A percentile compares a stretch with the other conserved stretches of the same genome.
Conservation (phyloP, 768 basidiomycete species). For the Hericium erinaceus region DNA sequence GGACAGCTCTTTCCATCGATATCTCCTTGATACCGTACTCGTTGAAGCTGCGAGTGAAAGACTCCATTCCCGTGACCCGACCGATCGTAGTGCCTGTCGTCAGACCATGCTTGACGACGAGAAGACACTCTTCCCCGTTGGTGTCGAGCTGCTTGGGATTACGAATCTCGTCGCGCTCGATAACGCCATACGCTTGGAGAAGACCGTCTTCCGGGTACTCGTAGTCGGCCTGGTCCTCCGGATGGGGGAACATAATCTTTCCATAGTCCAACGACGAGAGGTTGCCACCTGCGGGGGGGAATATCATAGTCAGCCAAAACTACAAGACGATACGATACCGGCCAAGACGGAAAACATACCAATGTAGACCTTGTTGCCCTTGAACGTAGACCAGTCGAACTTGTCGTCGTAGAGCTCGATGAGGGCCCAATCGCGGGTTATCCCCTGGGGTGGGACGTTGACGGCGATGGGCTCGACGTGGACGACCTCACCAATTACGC, state of each 20-base stretch:
- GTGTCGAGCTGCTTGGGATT: constrained; percentile 15
- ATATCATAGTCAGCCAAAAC: neutral
- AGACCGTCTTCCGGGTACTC: constrained; percentile 18
- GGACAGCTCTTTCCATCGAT: constrained; percentile 17
- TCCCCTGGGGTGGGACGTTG: constrained; percentile 17
- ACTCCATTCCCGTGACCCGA: constrained; percentile 17
- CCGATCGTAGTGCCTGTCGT: constrained; percentile 20
- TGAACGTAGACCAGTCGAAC: constrained; percentile 19
- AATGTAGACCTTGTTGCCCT: constrained; percentile 19
- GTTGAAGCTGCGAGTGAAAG: constrained; percentile 7
- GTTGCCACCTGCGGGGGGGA: constrained; percentile 17
- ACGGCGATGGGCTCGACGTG: constrained; percentile 21
- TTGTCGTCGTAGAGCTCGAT: constrained; percentile 18
- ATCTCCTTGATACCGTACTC: constrained; percentile 2
- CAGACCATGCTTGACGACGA: constrained; percentile 18
- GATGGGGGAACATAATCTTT: constrained; percentile 19
- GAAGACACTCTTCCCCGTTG: constrained; percentile 15
- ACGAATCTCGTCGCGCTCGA: constrained; percentile 14
- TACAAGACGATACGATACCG: constrained; percentile 13
- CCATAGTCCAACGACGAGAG: constrained; percentile 15
- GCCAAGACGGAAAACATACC: constrained; percentile 18
- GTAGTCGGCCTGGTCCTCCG: constrained; percentile 9
- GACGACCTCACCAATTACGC: constrained; percentile 25
- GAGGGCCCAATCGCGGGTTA: constrained; percentile 21
- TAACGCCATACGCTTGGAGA: constrained; percentile 10